phyloP scores from a whole-genome alignment of 768 basidiomycete genomes.

The Arthromyces matolae region DNA sequence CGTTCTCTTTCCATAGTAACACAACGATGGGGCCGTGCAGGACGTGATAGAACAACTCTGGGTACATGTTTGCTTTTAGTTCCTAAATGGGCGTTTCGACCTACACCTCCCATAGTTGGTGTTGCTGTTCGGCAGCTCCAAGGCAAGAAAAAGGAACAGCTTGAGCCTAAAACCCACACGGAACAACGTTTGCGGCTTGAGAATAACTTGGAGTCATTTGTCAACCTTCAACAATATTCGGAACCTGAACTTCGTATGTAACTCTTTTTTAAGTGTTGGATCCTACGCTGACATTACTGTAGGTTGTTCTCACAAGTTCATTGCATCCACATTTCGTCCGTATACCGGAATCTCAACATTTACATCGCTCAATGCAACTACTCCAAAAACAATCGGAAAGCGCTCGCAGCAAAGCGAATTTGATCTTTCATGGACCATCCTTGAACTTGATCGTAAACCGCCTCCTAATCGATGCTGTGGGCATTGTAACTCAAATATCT shows the following conservation, averaged over 20 bases:
- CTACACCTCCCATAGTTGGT: neutral
- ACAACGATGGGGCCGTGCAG: neutral
- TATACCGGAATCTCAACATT: neutral
- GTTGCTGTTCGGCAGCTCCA: neutral
- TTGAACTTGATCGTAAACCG: neutral
- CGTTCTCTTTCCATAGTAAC: constrained; percentile 12
- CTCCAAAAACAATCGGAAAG: neutral
- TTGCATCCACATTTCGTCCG: neutral
- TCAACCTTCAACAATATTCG: too few species aligned
- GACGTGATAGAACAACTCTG: neutral
- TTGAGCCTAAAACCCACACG: neutral
- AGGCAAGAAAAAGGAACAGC: neutral
- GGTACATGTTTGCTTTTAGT: neutral
- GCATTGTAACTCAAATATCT: neutral
- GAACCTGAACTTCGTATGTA: too few species aligned
- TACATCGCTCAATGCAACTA: neutral
- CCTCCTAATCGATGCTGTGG: neutral
- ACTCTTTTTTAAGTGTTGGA: too few species aligned
- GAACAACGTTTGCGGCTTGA: neutral
- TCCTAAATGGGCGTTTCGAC: neutral
- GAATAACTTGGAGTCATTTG: neutral
- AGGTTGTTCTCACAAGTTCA: neutral
- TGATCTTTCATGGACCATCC: neutral
- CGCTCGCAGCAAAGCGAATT: neutral
- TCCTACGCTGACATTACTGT: too few species aligned